These are phyloP conservation scores for Sergeia podlipaevii DNA, from an alignment of 208 protist genomes.

Conservation along the genomic window DNA sequence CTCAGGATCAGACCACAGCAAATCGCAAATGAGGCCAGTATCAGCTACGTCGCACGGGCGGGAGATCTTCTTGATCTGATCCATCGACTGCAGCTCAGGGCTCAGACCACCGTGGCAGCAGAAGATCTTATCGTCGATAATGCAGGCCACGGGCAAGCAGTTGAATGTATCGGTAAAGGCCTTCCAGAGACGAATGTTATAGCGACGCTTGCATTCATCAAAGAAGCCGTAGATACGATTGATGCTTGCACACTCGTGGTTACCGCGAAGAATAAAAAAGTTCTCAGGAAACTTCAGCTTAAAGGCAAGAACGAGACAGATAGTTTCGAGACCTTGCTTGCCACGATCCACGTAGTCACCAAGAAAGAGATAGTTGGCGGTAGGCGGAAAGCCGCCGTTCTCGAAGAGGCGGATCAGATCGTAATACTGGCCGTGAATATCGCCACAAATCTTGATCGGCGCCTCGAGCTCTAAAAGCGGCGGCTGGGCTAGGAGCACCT, in stretches of 20 bases:
- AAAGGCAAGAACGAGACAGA: conserved; percentile 97
- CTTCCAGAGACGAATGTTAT: conserved; percentile 99
- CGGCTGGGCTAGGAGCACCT: conserved; percentile 87
- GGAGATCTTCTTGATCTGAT: conserved; percentile 95
- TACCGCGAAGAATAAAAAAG: conserved; percentile 99
- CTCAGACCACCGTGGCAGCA: conserved; percentile 98
- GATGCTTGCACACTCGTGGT: conserved; percentile 99
- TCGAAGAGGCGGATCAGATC: conserved; percentile 99
- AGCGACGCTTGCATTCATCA: conserved; percentile 99
- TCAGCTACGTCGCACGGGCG: conserved; percentile 99
- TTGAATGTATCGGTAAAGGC: conserved; percentile 99
- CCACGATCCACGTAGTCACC: conserved; percentile 99
- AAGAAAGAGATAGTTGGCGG: conserved; percentile 99
- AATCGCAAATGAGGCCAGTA: conserved; percentile 98
- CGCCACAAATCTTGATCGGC: conserved; percentile 94
- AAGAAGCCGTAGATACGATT: conserved; percentile 99
- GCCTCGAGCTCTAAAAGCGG: conserved; percentile 89
- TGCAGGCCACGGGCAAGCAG: conserved; percentile 98
- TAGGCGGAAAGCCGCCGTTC: conserved; percentile 98
- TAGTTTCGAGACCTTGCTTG: conserved; percentile 98
- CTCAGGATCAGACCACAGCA: conserved; percentile 99
- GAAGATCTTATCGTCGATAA: conserved; percentile 99
- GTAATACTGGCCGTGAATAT: conserved; percentile 99
- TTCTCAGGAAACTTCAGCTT: conserved; percentile 99
- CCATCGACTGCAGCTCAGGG: conserved; percentile 95